Percentiles rank a stretch among this genome's conserved stretches.
These are phyloP conservation scores for Cryphonectria japonica DNA, from an alignment of 2,329 filamentous ascomycete species.

Conservation along the genomic window DNA sequence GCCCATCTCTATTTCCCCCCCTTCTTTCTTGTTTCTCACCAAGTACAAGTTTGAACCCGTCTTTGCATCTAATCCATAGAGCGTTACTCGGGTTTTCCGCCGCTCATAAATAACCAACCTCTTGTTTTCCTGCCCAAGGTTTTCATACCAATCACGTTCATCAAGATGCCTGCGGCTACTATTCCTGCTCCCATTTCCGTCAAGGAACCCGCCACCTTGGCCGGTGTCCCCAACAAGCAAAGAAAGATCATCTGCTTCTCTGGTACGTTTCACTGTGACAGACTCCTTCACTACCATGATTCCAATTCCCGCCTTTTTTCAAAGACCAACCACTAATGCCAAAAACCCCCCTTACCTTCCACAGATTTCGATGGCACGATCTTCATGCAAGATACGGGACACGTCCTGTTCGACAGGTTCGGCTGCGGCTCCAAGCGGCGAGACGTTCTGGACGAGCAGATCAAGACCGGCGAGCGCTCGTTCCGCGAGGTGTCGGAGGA, in stretches of 20 bases:
- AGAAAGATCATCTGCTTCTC: conserved; percentile 64
- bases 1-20: not conserved
- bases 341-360: not conserved
- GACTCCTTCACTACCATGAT: not conserved
- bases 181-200: conserved; percentile 38
- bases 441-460: conserved; percentile 63
- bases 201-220: conserved; percentile 37
- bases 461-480: conserved; percentile 66
- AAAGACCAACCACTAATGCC: not conserved
- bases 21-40: not conserved
- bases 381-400: conserved; percentile 72
- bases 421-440: conserved; percentile 63
- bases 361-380: conserved; percentile 74
- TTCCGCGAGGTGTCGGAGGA: conserved; percentile 74
- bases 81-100: too few species aligned
- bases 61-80: not conserved
- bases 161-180: conserved; percentile 46
- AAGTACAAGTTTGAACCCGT: not conserved
- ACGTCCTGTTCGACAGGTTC: conserved; percentile 68
- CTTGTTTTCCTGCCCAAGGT: not conserved
- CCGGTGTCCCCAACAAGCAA: conserved; percentile 45
- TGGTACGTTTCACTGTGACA: conserved; percentile 42
- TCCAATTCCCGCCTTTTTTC: not conserved
- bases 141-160: not conserved
- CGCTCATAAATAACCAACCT: too few species aligned